Evolutionary conservation across 2,329 filamentous ascomycete species (phyloP), one percentile per base, ranked within the genome.

Genomic region (Pleurostoma richardsiae): DNA sequence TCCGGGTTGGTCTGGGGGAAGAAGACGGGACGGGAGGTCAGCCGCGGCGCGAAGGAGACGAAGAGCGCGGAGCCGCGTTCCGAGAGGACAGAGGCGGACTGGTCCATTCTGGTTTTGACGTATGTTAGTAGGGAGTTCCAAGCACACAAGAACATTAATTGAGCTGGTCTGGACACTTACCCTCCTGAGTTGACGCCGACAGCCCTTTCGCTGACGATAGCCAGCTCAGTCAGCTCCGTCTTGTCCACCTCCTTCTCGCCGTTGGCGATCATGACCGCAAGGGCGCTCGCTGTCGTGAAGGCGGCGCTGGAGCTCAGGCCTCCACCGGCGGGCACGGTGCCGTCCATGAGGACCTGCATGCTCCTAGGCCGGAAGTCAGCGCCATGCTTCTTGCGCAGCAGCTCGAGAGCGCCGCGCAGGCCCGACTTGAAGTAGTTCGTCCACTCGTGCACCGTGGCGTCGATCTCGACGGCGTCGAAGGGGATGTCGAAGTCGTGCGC

Each of bases 391-490:
- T 83, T 81, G 62, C 82, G 77, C 53, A 99, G 72, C 49, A 95
- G 74, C 57, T 88, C 80, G 47, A 96, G 70, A 1, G 92, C 92
- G 30, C 91, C 94, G 33, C 82, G 76, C 43, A 97, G 74, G 0
- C 94, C 94, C 45, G 90, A 88, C 71, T 94, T 95, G 80, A 99
- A 97, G 76, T 99, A 99, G 66, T 97, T 99, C 48, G 90, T 88
- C 94, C 94, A 99, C 69, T 96, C 90, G 55, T 95, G 87, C 56
- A 86, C 80, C 19, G 82, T 83, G 6, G 89, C 80, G 65, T 97
- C 90, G 58, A 99, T 96, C 27, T 86, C 79, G n/a, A 92, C 77
- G 8, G 76, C 73, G 52, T 77, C 73, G 30, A 69, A 61, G 3
- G 86, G 80, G 6, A 96, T 77, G 41, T 82, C 76, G 62, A 96